Conservation (phyloP, 495 filamentous ascomycete species). For the Hyaloscypha variabilis region DNA sequence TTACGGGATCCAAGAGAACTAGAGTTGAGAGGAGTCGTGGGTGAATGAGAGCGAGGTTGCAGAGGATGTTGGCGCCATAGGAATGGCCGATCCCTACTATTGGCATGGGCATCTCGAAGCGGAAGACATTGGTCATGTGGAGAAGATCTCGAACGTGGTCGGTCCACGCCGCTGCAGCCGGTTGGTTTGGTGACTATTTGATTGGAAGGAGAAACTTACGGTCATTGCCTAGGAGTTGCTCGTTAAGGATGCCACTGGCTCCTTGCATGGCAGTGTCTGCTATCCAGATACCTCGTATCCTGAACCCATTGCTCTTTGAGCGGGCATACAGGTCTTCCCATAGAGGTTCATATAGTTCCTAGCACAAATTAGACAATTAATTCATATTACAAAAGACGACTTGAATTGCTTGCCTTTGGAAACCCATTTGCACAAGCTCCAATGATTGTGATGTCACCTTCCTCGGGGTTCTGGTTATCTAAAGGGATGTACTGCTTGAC, state of each 20-base stretch:
- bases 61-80: slow-evolving; percentile 75
- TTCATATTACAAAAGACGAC: neutral
- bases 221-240: slow-evolving; percentile 74
- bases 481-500: slow-evolving; percentile 85
- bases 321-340: slow-evolving; percentile 73
- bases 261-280: slow-evolving; percentile 81
- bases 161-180: slow-evolving; percentile 66
- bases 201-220: slow-evolving; percentile 52
- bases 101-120: slow-evolving; percentile 80
- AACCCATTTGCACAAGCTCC: slow-evolving; percentile 87
- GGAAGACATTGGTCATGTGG: slow-evolving; percentile 85
- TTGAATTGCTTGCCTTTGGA: slow-evolving; percentile 75
- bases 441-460: slow-evolving; percentile 81
- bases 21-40: slow-evolving; percentile 79
- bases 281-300: slow-evolving; percentile 83
- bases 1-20: slow-evolving; percentile 80
- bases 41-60: slow-evolving; percentile 68
- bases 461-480: slow-evolving; percentile 62
- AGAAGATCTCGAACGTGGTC: slow-evolving; percentile 88
- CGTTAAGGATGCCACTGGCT: slow-evolving; percentile 74
- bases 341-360: slow-evolving; percentile 88
- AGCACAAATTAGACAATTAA: neutral
- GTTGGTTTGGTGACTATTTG: slow-evolving; percentile 15
- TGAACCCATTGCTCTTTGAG: slow-evolving; percentile 58
- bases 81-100: slow-evolving; percentile 91